These are phyloP conservation scores for Geotrichum australiense DNA, from an alignment of 1,139 yeast genomes.

Conservation along the genomic window DNA sequence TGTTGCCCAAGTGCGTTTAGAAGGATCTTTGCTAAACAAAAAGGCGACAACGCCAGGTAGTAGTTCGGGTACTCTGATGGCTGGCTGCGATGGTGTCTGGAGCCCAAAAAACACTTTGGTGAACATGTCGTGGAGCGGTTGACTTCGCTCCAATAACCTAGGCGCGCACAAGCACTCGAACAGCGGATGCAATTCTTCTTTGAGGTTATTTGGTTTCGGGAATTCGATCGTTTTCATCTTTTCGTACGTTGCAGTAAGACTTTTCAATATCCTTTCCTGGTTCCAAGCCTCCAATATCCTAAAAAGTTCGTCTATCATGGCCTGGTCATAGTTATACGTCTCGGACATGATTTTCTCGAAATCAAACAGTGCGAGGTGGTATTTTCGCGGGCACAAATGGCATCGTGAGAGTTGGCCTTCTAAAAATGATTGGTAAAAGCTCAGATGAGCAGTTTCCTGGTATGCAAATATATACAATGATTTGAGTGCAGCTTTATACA, in stretches of 20 bases:
- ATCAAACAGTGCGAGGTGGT: slow-evolving; percentile 13
- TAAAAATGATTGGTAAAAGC: slow-evolving; percentile 12
- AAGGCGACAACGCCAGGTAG: slow-evolving; percentile 31
- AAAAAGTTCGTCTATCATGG: slow-evolving; percentile 22
- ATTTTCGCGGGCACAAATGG: slow-evolving; percentile 16
- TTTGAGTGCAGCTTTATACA: slow-evolving; percentile 14
- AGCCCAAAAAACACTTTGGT: slow-evolving; percentile 25
- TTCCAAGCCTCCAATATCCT: slow-evolving; percentile 22
- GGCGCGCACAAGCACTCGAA: slow-evolving; percentile 29
- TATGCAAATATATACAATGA: slow-evolving; percentile 17
- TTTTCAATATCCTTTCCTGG: slow-evolving; percentile 19
- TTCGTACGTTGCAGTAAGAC: slow-evolving; percentile 18
- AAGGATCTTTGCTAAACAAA: slow-evolving; percentile 26
- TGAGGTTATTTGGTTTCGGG: slow-evolving; percentile 19
- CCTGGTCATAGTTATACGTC: slow-evolving; percentile 19
- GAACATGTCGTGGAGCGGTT: slow-evolving; percentile 19
- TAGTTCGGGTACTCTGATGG: slow-evolving; percentile 25
- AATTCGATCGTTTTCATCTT: slow-evolving; percentile 13
- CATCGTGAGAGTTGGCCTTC: slow-evolving; percentile 13
- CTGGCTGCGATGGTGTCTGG: slow-evolving; percentile 24
- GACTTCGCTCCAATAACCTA: slow-evolving; percentile 18
- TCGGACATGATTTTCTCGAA: slow-evolving; percentile 15
- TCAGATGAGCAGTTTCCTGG: slow-evolving; percentile 15
- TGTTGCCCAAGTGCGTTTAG: slow-evolving; percentile 28
- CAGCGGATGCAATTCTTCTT: slow-evolving; percentile 21